Evolutionary conservation across 164 flowering plant genomes (phyloP), one percentile per base, ranked within the genome.

Genomic region (Macadamia tetraphylla): DNA sequence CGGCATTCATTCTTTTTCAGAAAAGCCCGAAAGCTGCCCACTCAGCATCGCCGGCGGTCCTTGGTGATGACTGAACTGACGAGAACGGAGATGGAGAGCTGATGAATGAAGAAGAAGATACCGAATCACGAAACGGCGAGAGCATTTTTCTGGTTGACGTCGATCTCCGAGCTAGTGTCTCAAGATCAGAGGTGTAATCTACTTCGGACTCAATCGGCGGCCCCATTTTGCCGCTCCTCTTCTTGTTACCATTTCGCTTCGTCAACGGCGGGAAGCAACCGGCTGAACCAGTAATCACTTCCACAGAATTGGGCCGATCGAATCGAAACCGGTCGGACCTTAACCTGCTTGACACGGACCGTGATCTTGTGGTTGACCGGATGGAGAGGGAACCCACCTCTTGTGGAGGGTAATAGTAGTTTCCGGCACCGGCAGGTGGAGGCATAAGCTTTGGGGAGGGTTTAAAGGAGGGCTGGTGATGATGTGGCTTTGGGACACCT

Each of bases 1-100:
- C 23, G 23, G 23, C 23, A 23, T 23, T 23, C 23, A 23, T 23
- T 23, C 23, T 23, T 14, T 17, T 53, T 67, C 71, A 85, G 72
- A 87, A 87, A 4, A 85, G 80, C n/a, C 87, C 89, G 35, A 77
- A 81, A 51, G 77, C 86, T 23, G 83, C 92, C 92, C 92, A 87
- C 11, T 88, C 86, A 0, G 82, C 70, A 58, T 86, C 90, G 1
- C 62, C 55, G 2, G 67, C 73, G 2, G 76, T 69, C 49, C 76
- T 74, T 1, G 85, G 85, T 30, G 89, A 83, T 1, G 81, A 77
- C 53, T 12, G 61, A 43, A 11, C 46, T 3, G 85, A 53, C 57
- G 17, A 53, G 18, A 53, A 53, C 17, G 57, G 15, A 53, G 18
- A 53, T 2, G 57, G 57, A 2, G 57, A 53, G 18, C 17, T n/a